Evolutionary conservation across 495 filamentous ascomycete species (phyloP).

Genomic region (Parachaetomium inaequale): DNA sequence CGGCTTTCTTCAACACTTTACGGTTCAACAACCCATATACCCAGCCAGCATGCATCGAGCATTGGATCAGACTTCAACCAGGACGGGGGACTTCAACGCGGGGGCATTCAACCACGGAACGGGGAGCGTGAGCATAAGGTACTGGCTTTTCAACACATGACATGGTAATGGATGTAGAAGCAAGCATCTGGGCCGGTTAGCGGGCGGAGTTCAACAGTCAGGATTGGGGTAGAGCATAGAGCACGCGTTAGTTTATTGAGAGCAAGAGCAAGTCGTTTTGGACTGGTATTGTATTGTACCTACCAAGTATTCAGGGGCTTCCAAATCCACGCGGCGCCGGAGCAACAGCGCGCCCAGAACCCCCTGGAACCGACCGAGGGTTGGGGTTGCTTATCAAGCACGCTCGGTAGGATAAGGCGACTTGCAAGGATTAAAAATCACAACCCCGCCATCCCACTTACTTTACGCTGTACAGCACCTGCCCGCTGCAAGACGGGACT

Average conservation of each 20-base stretch:
- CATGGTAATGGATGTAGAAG: neutral
- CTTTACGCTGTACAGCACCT: neutral
- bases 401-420: slow-evolving; percentile 1
- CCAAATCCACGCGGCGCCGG: no score
- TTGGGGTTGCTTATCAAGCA: slow-evolving; percentile 20
- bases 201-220: slow-evolving; percentile 7
- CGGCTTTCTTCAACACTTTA: slow-evolving; percentile 5
- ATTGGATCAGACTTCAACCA: slow-evolving; percentile 1
- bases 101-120: neutral
- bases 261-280: no score
- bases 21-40: slow-evolving; percentile 4
- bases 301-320: no score
- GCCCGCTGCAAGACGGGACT: neutral
- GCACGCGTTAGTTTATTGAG: neutral
- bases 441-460: slow-evolving; percentile 8
- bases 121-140: neutral
- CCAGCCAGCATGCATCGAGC: slow-evolving; percentile 2
- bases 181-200: neutral
- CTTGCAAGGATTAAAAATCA: slow-evolving; percentile 9
- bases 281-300: no score
- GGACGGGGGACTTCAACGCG: neutral
- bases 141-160: slow-evolving; percentile 7
- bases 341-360: neutral
- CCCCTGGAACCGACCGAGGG: neutral
- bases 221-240: neutral